These are phyloP conservation scores for Scedosporium dehoogii DNA, from an alignment of 2,329 filamentous ascomycete genomes.

Conservation along the genomic window DNA sequence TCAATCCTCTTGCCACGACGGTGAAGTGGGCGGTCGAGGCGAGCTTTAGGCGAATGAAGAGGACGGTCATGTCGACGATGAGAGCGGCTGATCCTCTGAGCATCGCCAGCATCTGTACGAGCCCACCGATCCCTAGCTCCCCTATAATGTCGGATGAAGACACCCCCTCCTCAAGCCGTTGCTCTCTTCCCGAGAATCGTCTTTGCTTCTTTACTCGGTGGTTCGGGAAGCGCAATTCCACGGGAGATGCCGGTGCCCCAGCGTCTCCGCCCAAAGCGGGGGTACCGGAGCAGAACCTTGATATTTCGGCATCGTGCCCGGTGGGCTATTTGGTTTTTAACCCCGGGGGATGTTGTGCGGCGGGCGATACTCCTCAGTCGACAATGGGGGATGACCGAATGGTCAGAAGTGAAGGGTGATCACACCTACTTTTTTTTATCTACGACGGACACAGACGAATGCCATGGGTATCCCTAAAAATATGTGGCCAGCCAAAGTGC, in stretches of 20 bases:
- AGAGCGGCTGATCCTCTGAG: slow-evolving; percentile 1
- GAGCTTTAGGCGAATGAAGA: slow-evolving; percentile 20
- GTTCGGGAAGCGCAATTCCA: background rate
- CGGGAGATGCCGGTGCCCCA: background rate
- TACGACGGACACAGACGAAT: background rate
- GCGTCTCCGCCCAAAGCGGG: background rate
- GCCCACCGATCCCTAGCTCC: background rate
- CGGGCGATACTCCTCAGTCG: background rate
- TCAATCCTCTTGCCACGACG: slow-evolving; percentile 42
- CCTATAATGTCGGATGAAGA: background rate
- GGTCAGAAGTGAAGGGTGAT: background rate
- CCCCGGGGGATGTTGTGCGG: background rate
- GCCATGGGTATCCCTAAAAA: too few relatives aligned
- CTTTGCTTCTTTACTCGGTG: background rate
- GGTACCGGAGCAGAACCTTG: background rate
- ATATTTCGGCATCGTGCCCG: background rate
- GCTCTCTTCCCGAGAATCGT: background rate
- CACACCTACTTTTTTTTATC: background rate
- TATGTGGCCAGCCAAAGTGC: too few relatives aligned
- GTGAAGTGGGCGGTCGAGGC: slow-evolving; percentile 46
- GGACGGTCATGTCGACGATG: background rate
- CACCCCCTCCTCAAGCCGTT: background rate
- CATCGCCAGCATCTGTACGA: slow-evolving; percentile 5
- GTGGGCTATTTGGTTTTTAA: background rate
- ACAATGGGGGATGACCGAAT: background rate